These are phyloP conservation scores for Nymphaea colorata DNA, from an alignment of 164 flowering plant species.

Conservation along the genomic window DNA sequence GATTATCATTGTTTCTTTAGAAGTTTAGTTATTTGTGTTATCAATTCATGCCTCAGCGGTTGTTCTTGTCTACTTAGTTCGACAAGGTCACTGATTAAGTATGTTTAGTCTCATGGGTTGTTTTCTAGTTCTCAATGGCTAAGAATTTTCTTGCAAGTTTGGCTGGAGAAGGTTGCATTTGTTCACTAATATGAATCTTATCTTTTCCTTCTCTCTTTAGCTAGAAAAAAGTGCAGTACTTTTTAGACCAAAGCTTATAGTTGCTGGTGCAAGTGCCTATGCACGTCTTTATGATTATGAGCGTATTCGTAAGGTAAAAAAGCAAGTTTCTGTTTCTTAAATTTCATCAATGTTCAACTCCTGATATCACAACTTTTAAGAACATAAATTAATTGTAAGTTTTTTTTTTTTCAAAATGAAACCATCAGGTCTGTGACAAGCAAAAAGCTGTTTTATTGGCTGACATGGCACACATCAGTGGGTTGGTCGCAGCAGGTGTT, in stretches of 20 bases:
- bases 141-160: too few species aligned
- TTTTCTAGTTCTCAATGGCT: too few species aligned
- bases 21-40: too few species aligned
- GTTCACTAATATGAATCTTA: neutral
- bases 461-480: slow-evolving; percentile 99
- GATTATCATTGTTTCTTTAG: neutral
- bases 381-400: too few species aligned
- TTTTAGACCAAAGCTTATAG: slow-evolving; percentile 85
- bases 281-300: slow-evolving; percentile 92
- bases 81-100: too few species aligned
- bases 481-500: slow-evolving; percentile 89
- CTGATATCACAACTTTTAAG: too few species aligned
- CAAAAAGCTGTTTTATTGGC: slow-evolving; percentile 93
- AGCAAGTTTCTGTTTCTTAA: neutral
- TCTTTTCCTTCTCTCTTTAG: slow-evolving; percentile 22
- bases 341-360: neutral
- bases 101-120: too few species aligned
- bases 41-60: too few species aligned
- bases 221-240: slow-evolving; percentile 89
- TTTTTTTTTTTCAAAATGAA: too few species aligned
- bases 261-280: slow-evolving; percentile 99
- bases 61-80: too few species aligned
- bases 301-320: slow-evolving; percentile 73
- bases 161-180: too few species aligned
- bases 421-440: slow-evolving; percentile 53